Evolutionary conservation across 139 green algal species (phyloP).

Genomic region (Astrephomene gubernaculifera): DNA sequence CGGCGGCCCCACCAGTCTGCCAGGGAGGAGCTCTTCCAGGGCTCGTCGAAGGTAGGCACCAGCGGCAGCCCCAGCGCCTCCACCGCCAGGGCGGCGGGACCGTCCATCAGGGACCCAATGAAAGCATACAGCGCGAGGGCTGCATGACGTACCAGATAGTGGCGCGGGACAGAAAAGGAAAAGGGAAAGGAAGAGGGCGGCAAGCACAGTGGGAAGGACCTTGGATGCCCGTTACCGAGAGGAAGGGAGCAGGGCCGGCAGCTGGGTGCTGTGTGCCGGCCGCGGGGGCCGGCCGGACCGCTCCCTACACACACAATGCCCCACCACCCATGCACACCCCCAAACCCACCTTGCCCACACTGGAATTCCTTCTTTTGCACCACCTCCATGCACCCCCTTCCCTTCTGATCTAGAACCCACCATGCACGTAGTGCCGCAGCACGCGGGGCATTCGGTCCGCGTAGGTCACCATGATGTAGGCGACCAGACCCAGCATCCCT

Average conservation of each 20-base stretch:
- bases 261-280: neutral
- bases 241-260: neutral
- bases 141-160: neutral
- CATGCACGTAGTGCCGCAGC: neutral
- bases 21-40: constrained; percentile 51
- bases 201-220: too few species aligned
- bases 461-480: neutral
- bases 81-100: constrained; percentile 43
- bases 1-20: constrained; percentile 63
- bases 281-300: too few species aligned
- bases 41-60: constrained; percentile 62
- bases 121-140: constrained; percentile 34
- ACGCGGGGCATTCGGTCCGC: neutral
- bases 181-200: neutral
- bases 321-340: neutral
- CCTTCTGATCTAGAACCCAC: too few species aligned
- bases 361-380: too few species aligned
- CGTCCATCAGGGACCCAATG: constrained; percentile 57
- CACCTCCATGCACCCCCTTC: too few species aligned
- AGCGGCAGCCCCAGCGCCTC: constrained; percentile 49
- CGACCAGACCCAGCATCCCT: constrained; percentile 17
- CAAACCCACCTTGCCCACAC: neutral
- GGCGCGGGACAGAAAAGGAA: neutral
- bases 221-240: too few species aligned
- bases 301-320: neutral